Evolutionary conservation across 129 eudicot genomes (phyloP), one percentile per base, ranked within the genome.

Genomic region (Helichrysum umbraculigerum): DNA sequence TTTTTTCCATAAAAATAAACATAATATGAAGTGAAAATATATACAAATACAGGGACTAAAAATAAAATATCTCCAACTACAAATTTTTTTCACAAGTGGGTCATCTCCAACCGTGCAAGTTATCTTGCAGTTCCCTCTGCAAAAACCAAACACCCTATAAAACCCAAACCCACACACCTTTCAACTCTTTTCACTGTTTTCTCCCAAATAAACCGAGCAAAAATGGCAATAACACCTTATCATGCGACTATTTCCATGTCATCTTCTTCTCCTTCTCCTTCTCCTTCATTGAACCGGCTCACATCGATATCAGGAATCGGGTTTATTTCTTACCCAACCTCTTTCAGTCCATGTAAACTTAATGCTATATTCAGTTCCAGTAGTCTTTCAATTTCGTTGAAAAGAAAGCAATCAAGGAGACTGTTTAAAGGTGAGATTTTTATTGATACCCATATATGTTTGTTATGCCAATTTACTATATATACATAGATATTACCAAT

Each of bases 391-490:
- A 15, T 76, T 29, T 73, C 77, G 65, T 72, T 73, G n/a, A 69
- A 82, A 29, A 83, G 75, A 59, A 79, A 81, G 25, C 84, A 69
- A 17, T 73, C 86, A 79, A 82, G 79, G 71, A 82, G 68, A 5
- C 22, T 47, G 62, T 64, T 92, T 52, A 81, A 76, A 77, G 98
- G 98, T 86, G 15, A 44, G 62, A 32, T 29, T 81, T 47, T 41
- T 10, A 20, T 29, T 51, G 54, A 33, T n/a, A 35, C 75, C 71
- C 80, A 0, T 63, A 8, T 6, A 58, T 58, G 17, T 61, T 41
- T 41, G 47, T 1, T 75, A n/a, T 47, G 5, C 11, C 34, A 19
- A 66, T 66, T 35, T n/a, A 20, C 56, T 64, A 42, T 3, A 17
- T 61, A 20, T 62, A 6, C 7, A 16, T 25, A 17, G 41, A 25